phyloP scores from a whole-genome alignment of 257 asterid genomes.

The Nicotiana sylvestris region DNA sequence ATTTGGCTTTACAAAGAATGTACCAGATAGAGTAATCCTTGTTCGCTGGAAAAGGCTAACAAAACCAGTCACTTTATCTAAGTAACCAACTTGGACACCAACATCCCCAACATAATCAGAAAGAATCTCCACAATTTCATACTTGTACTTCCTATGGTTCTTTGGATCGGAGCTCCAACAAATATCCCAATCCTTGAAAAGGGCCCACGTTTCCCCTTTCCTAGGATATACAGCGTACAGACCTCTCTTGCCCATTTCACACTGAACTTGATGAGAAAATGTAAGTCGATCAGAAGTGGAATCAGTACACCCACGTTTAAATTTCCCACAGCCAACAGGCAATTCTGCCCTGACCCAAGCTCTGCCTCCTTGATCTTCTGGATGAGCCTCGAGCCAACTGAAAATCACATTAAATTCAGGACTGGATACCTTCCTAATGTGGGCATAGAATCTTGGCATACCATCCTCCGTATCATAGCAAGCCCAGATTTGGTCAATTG shows the following conservation, averaged over 20 bases:
- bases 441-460: conserved; percentile 84
- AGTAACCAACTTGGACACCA: conserved; percentile 49
- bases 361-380: conserved; percentile 28
- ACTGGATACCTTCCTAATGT: conserved; percentile 35
- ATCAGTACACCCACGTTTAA: conserved; percentile 29
- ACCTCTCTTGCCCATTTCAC: conserved; percentile 36
- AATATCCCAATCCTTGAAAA: conserved; percentile 61
- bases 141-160: conserved; percentile 33
- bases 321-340: conserved; percentile 74
- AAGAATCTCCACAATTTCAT: conserved; percentile 66
- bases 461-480: conserved; percentile 57
- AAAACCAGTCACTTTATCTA: conserved; percentile 58
- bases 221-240: conserved; percentile 48
- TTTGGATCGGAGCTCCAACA: conserved; percentile 47
- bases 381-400: conserved; percentile 66
- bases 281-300: conserved; percentile 17
- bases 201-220: conserved; percentile 77
- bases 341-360: conserved; percentile 35
- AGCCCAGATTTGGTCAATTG: conserved; percentile 71
- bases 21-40: conserved; percentile 13
- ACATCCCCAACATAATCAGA: conserved; percentile 34
- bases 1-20: conserved; percentile 31
- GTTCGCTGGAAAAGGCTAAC: conserved; percentile 54
- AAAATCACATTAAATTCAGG: conserved; percentile 45
- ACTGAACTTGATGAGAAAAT: conserved; percentile 51